A percentile compares a stretch with the other conserved stretches of the same genome.
phyloP scores from a whole-genome alignment of 1,284 basidiomycete genomes.

The Fistulina hepatica region DNA sequence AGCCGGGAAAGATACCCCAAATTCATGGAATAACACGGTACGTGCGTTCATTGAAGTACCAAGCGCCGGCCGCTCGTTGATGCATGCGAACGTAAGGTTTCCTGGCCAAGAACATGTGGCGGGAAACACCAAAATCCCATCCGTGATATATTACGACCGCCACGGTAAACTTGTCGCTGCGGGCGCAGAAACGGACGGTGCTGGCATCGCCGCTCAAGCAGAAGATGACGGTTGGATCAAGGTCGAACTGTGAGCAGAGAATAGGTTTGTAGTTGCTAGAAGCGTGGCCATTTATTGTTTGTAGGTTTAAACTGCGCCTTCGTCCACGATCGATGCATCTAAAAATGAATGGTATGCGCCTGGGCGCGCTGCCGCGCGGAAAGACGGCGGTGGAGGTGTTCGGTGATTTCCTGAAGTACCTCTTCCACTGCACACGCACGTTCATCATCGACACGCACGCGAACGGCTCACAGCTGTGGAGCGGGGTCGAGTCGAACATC shows the following conservation, averaged over 20 bases:
- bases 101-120: slow-evolving; percentile 74
- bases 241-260: slow-evolving; percentile 52
- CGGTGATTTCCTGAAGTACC: slow-evolving; percentile 64
- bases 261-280: slow-evolving; percentile 5
- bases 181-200: slow-evolving; percentile 62
- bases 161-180: slow-evolving; percentile 53
- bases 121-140: slow-evolving; percentile 74
- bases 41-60: slow-evolving; percentile 8
- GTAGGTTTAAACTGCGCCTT: slow-evolving; percentile 67
- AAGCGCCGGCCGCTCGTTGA: background rate
- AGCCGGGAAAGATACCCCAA: slow-evolving; percentile 61
- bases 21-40: slow-evolving; percentile 65
- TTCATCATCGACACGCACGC: slow-evolving; percentile 71
- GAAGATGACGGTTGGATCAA: slow-evolving; percentile 68
- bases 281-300: background rate
- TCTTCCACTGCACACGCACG: slow-evolving; percentile 57
- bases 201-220: slow-evolving; percentile 44
- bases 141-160: slow-evolving; percentile 60
- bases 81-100: slow-evolving; percentile 35
- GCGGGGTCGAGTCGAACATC: slow-evolving; percentile 49
- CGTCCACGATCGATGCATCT: slow-evolving; percentile 65
- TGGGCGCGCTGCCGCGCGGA: slow-evolving; percentile 49
- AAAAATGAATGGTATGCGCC: slow-evolving; percentile 70
- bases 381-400: slow-evolving; percentile 64
- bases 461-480: slow-evolving; percentile 54